A percentile compares a stretch with the other conserved stretches of the same genome.
These are phyloP conservation scores for Psidium guajava DNA, from an alignment of 345 rosid genomes.

Conservation along the genomic window DNA sequence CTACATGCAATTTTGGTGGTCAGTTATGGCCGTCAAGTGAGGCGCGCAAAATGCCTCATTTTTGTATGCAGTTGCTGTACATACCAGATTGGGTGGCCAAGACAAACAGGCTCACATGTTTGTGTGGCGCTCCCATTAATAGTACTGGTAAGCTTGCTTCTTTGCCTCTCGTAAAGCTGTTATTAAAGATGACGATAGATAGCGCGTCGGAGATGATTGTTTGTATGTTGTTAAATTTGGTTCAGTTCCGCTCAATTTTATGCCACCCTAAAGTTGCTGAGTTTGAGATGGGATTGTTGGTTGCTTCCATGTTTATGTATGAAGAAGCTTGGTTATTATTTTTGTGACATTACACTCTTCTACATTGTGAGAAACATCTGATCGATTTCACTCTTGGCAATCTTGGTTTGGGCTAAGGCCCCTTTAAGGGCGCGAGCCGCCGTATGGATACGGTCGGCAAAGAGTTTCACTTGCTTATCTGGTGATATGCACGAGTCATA, in stretches of 20 bases:
- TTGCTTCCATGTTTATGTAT: background rate
- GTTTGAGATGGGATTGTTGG: background rate
- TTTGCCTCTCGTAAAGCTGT: background rate
- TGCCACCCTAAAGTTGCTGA: background rate
- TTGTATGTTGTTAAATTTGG: background rate
- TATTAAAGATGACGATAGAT: background rate
- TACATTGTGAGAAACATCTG: background rate
- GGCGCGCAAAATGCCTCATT: background rate
- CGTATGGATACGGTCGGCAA: background rate
- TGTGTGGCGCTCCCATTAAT: background rate
- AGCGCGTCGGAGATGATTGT: background rate
- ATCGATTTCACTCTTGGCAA: background rate
- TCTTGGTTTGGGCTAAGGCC: background rate
- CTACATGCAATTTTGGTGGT: background rate
- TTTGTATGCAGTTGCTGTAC: background rate
- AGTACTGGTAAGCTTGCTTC: background rate
- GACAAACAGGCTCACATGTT: background rate
- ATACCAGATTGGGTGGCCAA: background rate
- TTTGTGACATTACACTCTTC: background rate
- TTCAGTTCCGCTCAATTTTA: background rate
- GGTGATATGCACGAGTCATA: background rate
- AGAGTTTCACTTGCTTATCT: background rate
- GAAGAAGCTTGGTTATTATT: background rate
- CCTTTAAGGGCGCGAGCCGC: background rate
- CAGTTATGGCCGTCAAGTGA: background rate